phyloP scores from a whole-genome alignment of 2,329 filamentous ascomycete species.

The Trichoderma hamatum region DNA sequence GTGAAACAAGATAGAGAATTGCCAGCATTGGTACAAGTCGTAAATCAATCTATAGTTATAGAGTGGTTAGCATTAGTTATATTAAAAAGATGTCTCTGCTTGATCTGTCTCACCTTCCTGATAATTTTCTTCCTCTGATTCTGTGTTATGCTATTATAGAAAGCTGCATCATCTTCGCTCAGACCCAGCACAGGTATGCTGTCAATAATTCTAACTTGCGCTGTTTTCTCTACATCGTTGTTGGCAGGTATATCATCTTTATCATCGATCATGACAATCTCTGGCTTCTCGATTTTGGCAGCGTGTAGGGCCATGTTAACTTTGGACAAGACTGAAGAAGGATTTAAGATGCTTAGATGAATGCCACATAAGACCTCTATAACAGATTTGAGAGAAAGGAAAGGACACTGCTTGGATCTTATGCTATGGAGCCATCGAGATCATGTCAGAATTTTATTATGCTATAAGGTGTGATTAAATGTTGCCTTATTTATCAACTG shows the following conservation, averaged over 20 bases:
- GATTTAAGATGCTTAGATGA: background rate
- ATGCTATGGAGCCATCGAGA: background rate
- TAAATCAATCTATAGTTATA: background rate
- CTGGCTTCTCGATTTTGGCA: background rate
- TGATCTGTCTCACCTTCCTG: background rate
- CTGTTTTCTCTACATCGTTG: background rate
- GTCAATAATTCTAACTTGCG: conserved; percentile 8
- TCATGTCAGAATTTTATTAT: background rate
- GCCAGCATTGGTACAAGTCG: conserved; percentile 10
- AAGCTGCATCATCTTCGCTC: conserved; percentile 5
- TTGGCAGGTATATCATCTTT: background rate
- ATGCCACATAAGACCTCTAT: background rate
- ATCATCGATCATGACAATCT: conserved; percentile 11
- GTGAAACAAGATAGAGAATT: conserved; percentile 11
- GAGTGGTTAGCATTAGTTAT: background rate
- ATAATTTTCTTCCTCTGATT: background rate
- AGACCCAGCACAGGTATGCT: conserved; percentile 2
- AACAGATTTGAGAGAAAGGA: background rate
- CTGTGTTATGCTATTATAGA: conserved; percentile 9
- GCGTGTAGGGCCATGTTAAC: background rate
- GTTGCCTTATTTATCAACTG: background rate
- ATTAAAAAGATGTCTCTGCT: accelerated
- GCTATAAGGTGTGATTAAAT: background rate
- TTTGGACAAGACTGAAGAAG: background rate
- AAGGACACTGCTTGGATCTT: background rate